Percentiles rank a stretch among this genome's conserved stretches.
These are phyloP conservation scores for Lachancea kluyveri DNA, from an alignment of 805 yeast species.

Conservation along the genomic window DNA sequence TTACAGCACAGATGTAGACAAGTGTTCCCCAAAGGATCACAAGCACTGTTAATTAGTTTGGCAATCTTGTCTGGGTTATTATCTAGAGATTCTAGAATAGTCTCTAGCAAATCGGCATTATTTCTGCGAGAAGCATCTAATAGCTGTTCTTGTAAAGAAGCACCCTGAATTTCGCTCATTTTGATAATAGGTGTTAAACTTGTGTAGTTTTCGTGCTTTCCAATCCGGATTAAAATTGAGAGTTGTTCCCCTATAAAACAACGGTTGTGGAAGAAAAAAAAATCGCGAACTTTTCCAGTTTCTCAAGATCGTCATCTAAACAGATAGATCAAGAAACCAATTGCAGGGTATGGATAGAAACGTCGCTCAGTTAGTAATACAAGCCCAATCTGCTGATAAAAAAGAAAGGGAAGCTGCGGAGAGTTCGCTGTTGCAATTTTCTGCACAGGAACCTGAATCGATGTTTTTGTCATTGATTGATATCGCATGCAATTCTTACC, in stretches of 20 bases:
- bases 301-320: no score
- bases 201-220: background rate
- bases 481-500: conserved; percentile 31
- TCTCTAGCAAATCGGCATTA: conserved; percentile 66
- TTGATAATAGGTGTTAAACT: background rate
- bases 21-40: conserved; percentile 72
- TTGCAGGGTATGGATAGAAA: no score
- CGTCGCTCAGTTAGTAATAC: no score
- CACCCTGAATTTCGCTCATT: conserved; percentile 58
- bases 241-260: no score
- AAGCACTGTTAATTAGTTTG: conserved; percentile 57
- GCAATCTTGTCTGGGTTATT: conserved; percentile 33
- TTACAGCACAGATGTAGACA: conserved; percentile 77
- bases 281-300: no score
- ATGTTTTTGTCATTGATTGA: conserved; percentile 38
- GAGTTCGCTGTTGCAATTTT: conserved; percentile 36
- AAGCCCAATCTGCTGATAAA: conserved; percentile 45
- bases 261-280: no score
- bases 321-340: no score
- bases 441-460: conserved; percentile 44
- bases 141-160: conserved; percentile 69
- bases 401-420: conserved; percentile 48
- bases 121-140: conserved; percentile 85
- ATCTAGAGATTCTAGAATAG: conserved; percentile 42
- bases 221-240: background rate